These are phyloP conservation scores for Aspergillus uvarum DNA, from an alignment of 2,329 filamentous ascomycete species.

Conservation along the genomic window DNA sequence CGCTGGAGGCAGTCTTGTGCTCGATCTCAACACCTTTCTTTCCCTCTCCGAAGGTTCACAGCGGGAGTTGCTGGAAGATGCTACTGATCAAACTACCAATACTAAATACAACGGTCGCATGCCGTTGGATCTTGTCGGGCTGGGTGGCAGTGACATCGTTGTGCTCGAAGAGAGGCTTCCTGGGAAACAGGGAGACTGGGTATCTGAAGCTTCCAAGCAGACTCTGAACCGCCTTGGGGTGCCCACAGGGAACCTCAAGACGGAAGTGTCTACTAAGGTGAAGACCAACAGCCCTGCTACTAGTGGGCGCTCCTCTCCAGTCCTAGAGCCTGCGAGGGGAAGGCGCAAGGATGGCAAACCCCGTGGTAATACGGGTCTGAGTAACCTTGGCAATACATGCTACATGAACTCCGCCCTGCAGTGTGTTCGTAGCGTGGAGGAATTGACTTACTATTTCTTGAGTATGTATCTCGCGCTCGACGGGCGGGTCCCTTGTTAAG, in stretches of 20 bases:
- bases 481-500: too few relatives aligned
- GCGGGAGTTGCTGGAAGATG: constrained; percentile 61
- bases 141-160: constrained; percentile 72
- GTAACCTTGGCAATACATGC: constrained; percentile 93
- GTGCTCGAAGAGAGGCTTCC: constrained; percentile 74
- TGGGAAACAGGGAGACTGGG: constrained; percentile 53
- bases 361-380: constrained; percentile 76
- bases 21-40: constrained; percentile 64
- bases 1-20: constrained; percentile 52
- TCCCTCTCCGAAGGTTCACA: constrained; percentile 63
- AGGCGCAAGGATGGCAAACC: constrained; percentile 65
- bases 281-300: constrained; percentile 44
- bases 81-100: constrained; percentile 70
- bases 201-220: constrained; percentile 50
- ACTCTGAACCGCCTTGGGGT: constrained; percentile 53
- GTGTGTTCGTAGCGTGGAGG: constrained; percentile 89
- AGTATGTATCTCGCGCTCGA: constrained; percentile 28
- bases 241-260: constrained; percentile 37
- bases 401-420: constrained; percentile 99
- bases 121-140: constrained; percentile 63
- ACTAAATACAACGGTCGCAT: constrained; percentile 73
- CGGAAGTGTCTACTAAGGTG: constrained; percentile 32
- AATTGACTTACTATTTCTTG: constrained; percentile 89
- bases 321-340: constrained; percentile 68
- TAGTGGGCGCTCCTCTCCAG: constrained; percentile 69